Percentiles rank a stretch among this genome's conserved stretches.
Evolutionary conservation across 2,329 filamentous ascomycete species (phyloP).

Genomic region (Alternaria sp.): DNA sequence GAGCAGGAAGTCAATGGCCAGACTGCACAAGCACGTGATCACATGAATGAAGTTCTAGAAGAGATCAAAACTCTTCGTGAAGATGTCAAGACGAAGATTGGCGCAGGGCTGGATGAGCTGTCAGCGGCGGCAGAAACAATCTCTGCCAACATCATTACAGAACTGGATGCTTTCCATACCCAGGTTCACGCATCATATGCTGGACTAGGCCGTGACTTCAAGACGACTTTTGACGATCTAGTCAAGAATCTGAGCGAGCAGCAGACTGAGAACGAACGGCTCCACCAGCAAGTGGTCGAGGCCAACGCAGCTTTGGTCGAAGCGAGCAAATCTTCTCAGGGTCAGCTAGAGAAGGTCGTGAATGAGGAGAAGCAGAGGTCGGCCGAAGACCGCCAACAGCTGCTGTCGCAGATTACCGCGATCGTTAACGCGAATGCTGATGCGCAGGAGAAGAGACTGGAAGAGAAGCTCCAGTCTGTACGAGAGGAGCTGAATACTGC

Average conservation of each 20-base stretch:
- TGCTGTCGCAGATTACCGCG: constrained; percentile 79
- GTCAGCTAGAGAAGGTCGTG: constrained; percentile 72
- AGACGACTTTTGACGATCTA: constrained; percentile 82
- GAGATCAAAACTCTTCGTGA: constrained; percentile 92
- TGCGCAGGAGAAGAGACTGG: constrained; percentile 75
- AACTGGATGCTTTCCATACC: constrained; percentile 83
- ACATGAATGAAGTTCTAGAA: constrained; percentile 89
- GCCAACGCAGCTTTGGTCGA: constrained; percentile 74
- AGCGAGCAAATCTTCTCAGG: constrained; percentile 72
- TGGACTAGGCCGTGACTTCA: constrained; percentile 84
- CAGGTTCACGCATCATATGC: constrained; percentile 86
- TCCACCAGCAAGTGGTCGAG: constrained; percentile 75
- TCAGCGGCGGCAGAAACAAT: constrained; percentile 87
- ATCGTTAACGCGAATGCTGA: constrained; percentile 79
- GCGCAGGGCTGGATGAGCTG: constrained; percentile 82
- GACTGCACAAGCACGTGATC: constrained; percentile 74
- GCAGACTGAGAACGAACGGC: constrained; percentile 74
- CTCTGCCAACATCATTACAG: constrained; percentile 84
- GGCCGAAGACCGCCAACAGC: constrained; percentile 73
- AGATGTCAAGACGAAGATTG: constrained; percentile 85
- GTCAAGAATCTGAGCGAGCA: constrained; percentile 78
- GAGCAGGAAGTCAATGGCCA: constrained; percentile 73
- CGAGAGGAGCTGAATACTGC: constrained; percentile 71
- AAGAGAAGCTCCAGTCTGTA: constrained; percentile 68
- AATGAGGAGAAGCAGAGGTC: constrained; percentile 79